Evolutionary conservation across 495 filamentous ascomycete genomes (phyloP).

Genomic region (Penicillium lagena): DNA sequence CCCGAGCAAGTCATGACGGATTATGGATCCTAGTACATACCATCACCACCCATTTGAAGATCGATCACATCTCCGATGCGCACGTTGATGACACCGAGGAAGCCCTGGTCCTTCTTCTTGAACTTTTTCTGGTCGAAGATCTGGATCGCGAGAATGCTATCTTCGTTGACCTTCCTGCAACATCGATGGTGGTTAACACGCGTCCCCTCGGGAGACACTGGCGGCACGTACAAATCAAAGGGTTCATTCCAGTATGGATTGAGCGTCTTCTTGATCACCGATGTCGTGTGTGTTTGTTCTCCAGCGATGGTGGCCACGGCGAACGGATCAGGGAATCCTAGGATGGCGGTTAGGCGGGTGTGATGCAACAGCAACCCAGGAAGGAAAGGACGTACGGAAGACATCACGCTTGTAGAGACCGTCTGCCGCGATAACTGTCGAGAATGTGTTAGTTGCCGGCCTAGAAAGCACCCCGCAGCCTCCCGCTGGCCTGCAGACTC

Average conservation of each 20-base stretch:
- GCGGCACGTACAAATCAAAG: constrained; percentile 78
- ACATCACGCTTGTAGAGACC: constrained; percentile 99
- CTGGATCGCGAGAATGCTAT: constrained; percentile 93
- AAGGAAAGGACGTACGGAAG: constrained; percentile 58
- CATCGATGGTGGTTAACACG: constrained; percentile 1
- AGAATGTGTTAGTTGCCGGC: constrained; percentile 14
- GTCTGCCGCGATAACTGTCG: constrained; percentile 91
- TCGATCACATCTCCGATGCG: constrained; percentile 91
- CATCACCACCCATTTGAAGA: constrained; percentile 80
- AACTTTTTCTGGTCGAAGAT: constrained; percentile 99
- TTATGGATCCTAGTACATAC: constrained; percentile 45
- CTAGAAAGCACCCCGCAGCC: constrained; percentile 15
- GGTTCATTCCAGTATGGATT: constrained; percentile 99
- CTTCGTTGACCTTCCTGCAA: constrained; percentile 76
- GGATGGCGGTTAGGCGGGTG: constrained; percentile 11
- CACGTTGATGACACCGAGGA: constrained; percentile 95
- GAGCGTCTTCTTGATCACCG: constrained; percentile 92
- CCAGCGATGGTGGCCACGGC: constrained; percentile 94
- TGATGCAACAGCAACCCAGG: not conserved
- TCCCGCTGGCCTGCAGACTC: constrained; percentile 7
- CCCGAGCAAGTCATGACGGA: not conserved
- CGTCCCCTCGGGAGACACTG: constrained; percentile 7
- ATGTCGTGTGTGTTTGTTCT: constrained; percentile 93
- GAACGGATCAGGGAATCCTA: constrained; percentile 96
- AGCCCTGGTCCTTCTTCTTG: constrained; percentile 99